These are phyloP conservation scores for Globisporangium uncinulatum DNA, from an alignment of 352 stramenopile genomes.

Conservation along the genomic window DNA sequence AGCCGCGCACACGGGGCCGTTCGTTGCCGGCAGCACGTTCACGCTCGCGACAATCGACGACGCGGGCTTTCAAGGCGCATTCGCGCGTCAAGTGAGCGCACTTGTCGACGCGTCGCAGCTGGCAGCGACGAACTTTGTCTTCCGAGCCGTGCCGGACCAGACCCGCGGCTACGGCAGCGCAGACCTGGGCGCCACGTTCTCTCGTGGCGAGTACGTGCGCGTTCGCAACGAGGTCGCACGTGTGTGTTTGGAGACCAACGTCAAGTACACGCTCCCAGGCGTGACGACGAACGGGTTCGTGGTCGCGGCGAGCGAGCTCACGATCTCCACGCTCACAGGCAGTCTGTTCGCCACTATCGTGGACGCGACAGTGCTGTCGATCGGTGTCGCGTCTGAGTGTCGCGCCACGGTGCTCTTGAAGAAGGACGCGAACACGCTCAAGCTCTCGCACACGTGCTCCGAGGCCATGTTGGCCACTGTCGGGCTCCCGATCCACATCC, in stretches of 20 bases:
- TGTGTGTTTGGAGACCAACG: constrained; percentile 57
- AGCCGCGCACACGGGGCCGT: constrained; percentile 56
- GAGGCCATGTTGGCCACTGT: constrained; percentile 15
- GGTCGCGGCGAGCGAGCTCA: constrained; percentile 21
- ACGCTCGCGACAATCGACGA: constrained; percentile 47
- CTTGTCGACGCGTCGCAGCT: constrained; percentile 35
- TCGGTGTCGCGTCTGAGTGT: constrained; percentile 30
- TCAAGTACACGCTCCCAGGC: constrained; percentile 42
- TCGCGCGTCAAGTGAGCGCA: constrained; percentile 37
- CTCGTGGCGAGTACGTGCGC: constrained; percentile 54
- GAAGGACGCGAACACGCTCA: constrained; percentile 18
- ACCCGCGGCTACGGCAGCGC: constrained; percentile 28
- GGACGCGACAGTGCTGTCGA: constrained; percentile 28
- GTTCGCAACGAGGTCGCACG: constrained; percentile 49
- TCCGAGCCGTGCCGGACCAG: constrained; percentile 34
- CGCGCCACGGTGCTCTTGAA: constrained; percentile 13
- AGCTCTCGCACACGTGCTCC: constrained; percentile 27
- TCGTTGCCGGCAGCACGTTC: constrained; percentile 55
- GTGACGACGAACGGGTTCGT: constrained; percentile 32
- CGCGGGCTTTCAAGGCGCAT: constrained; percentile 38
- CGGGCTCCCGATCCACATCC: constrained; percentile 31
- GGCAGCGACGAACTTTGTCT: constrained; percentile 34
- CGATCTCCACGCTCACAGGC: constrained; percentile 30
- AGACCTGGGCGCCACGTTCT: constrained; percentile 32
- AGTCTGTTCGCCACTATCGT: constrained; percentile 26